Percentiles rank a stretch among this genome's conserved stretches.
phyloP scores from a whole-genome alignment of 1,284 basidiomycete species.

The Caloboletus firmus region DNA sequence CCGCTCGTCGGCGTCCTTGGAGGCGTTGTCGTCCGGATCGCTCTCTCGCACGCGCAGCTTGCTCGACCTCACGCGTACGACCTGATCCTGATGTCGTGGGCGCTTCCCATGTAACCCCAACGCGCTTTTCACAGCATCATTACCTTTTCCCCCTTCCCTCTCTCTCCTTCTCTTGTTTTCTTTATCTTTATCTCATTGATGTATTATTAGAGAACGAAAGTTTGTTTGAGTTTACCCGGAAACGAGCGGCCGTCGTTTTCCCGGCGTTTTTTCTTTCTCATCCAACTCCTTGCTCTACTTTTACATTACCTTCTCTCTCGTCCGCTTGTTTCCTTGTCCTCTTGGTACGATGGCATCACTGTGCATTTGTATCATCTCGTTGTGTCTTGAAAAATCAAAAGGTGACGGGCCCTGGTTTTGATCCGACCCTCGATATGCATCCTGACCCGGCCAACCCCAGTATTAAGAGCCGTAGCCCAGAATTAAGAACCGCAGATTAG shows the following conservation, averaged over 20 bases:
- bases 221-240: neutral
- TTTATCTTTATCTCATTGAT: neutral
- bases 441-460: no score
- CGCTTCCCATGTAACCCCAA: neutral
- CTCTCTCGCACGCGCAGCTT: conserved; percentile 4
- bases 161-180: neutral
- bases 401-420: neutral
- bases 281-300: neutral
- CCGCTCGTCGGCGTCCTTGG: conserved; percentile 1
- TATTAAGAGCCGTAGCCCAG: no score
- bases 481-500: neutral
- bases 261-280: neutral
- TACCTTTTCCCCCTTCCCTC: no score
- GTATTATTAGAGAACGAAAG: neutral
- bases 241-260: conserved; percentile 4
- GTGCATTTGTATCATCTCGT: neutral
- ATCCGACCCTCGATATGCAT: neutral
- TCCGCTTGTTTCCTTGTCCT: neutral
- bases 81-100: neutral
- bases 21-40: neutral
- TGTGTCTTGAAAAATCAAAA: conserved; percentile 9
- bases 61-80: conserved; percentile 2
- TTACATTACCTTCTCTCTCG: no score
- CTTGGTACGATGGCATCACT: neutral
- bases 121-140: neutral